These are phyloP conservation scores for Solanum rostratum DNA, from an alignment of 257 asterid genomes.

Conservation along the genomic window DNA sequence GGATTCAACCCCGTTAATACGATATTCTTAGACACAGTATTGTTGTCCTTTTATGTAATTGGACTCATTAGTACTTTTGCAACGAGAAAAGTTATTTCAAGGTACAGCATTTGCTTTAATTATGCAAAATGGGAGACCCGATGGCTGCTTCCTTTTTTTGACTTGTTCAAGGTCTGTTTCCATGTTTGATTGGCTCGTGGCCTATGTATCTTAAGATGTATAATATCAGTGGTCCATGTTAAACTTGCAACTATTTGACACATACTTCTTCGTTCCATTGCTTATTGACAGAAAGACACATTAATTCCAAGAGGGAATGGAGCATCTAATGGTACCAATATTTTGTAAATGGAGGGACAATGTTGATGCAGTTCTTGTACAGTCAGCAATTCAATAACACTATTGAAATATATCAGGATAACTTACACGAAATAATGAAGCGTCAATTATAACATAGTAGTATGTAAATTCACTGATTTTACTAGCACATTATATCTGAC, in stretches of 20 bases:
- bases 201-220: background rate
- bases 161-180: background rate
- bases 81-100: background rate
- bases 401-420: background rate
- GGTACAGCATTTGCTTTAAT: background rate
- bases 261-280: background rate
- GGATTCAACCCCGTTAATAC: background rate
- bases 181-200: background rate
- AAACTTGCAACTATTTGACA: background rate
- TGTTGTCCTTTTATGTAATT: background rate
- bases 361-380: background rate
- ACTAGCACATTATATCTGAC: background rate
- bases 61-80: background rate
- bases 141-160: background rate
- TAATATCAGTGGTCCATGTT: background rate
- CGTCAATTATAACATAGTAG: no score
- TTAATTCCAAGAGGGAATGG: background rate
- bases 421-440: background rate
- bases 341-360: background rate
- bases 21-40: background rate
- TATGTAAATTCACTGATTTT: no score
- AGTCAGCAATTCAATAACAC: background rate
- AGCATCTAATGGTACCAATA: background rate
- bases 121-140: background rate
- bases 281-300: background rate